Base-by-base conservation (phyloP, 208 protist species). In the Leptomonas pyrrhocoris region DNA sequence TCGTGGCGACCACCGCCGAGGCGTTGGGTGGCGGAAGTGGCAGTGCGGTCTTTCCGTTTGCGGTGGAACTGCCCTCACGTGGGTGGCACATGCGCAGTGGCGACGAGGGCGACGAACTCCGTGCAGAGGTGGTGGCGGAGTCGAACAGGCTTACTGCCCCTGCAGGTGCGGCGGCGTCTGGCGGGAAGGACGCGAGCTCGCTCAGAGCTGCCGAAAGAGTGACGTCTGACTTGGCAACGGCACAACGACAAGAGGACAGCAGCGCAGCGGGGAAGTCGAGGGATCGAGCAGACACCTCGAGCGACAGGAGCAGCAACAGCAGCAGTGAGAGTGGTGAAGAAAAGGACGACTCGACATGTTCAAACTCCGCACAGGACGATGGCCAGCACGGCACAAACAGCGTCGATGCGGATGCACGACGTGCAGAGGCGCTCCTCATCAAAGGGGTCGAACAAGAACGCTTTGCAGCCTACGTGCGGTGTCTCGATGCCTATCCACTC, bases 1-100 rank as follows among this genome's bases (percentile, higher is more conserved):
- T 73, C 11, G 73, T 65, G 18, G 69, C 68, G 25, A 56, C 68
- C 8, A 59, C 62, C 2, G 59, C 59, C 16, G 76, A 77, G 27
- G 64, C 73, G 12, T 49, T 59, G 8, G 79, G 64, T 28, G 73
- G 65, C 45, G 58, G 69, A 50, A 62, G 59, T 27, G 68, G 69
- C 34, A 80, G 68, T 34, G 21, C 51, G 1, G 77, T 58, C 19
- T 90, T 96, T 59, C 89, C 92, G 8, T 83, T 93, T 59, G 77
- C 85, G 46, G 74, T 93, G 19, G 85, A 93, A 18, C 75, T 96
- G 12, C 89, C 92, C 21, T 84, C 81, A 56, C 92, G 91, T 48
- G 89, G 89, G 15, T 94, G 88, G 89, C 45, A 50, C 31, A 16
- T 78, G 16, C 30, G 49, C 19, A 11, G 34, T 12, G 34, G 5